Evolutionary conservation across 139 green algal genomes (phyloP), one percentile per base, ranked within the genome.

Genomic region (Chlorokybus atmophyticus): DNA sequence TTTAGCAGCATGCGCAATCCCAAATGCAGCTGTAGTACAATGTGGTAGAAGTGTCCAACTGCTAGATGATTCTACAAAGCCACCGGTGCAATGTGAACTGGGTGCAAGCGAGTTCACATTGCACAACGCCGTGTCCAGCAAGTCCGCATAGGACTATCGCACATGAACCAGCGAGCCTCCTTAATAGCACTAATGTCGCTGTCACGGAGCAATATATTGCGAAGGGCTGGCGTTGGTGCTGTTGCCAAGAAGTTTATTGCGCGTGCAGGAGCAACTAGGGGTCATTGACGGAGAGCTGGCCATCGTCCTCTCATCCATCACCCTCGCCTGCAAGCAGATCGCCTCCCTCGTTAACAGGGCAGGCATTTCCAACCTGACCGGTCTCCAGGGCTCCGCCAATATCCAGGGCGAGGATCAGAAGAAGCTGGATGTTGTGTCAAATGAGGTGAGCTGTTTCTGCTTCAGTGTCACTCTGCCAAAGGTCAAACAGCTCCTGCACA

Each of bases 361-460:
- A 21, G 86, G 86, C 55, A 91, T 98, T 63, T 85, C 80, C 58
- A 93, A 91, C 74, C 72, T 97, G 38, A 98, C 90, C 44, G 63
- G 64, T 27, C 29, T 70, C 17, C 52, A 64, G 35, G 60, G 58
- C 44, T 60, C 58, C 28, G 10, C 49, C 8, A 78, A 78, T 39
- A 52, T 64, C 10, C 57, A 69, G 76, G 91, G 91, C 10, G 91
- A 98, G 80, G 91, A 97, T 74, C 91, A 98, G 85, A 98, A 98
- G 78, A 98, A 98, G 83, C 85, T 98, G 67, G 91, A 98, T 60
- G 89, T 98, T 1, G 77, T 98, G 40, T 94, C 88, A 59, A 98
- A 98, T 73, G 83, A 94, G 47, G 86, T 98, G 25, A 29, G 54
- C 5, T 19, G n/a, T n/a, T n/a, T n/a, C n/a, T n/a, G n/a, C n/a